Evolutionary conservation across 371 early-diverging fungal species (phyloP).

Genomic region (Blakeslea trispora): DNA sequence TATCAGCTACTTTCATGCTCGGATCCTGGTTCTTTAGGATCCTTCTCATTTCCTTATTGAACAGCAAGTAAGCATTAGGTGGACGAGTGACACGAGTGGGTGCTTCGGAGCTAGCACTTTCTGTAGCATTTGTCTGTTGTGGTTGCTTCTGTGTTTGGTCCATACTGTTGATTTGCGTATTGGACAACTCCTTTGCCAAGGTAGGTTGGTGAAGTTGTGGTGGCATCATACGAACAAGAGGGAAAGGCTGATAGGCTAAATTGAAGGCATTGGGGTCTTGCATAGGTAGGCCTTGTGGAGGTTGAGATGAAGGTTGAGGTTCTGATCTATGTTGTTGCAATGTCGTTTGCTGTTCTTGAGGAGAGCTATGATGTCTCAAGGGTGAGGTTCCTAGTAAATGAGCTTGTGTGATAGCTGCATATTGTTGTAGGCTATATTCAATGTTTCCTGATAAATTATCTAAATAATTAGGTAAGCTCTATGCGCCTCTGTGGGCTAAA

Average conservation of each 20-base stretch:
- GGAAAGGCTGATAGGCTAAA: constrained; percentile 27
- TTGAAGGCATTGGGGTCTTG: constrained; percentile 9
- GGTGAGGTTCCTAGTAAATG: constrained; percentile 14
- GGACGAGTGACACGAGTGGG: constrained; percentile 62
- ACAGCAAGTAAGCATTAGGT: constrained; percentile 67
- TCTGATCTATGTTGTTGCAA: background rate
- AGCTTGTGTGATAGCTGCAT: constrained; percentile 22
- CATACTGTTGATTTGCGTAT: constrained; percentile 1
- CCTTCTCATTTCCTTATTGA: constrained; percentile 68
- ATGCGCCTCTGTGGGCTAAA: background rate
- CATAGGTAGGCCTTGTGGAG: constrained; percentile 2
- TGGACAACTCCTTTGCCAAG: constrained; percentile 2
- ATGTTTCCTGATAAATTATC: constrained; percentile 25
- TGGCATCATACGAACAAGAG: constrained; percentile 28
- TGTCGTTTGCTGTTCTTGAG: background rate
- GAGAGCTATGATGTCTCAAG: background rate
- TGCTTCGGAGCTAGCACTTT: constrained; percentile 6
- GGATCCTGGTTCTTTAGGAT: constrained; percentile 65
- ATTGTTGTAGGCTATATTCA: constrained; percentile 26
- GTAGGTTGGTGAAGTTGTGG: constrained; percentile 27
- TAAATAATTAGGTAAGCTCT: constrained; percentile 3
- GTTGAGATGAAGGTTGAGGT: background rate
- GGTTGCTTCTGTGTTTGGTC: too few species aligned
- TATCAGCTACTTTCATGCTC: constrained; percentile 64
- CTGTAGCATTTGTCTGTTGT: too few species aligned